Evolutionary conservation across 2,329 filamentous ascomycete species (phyloP), one percentile per base, ranked within the genome.

Genomic region (Pyricularia grisea): DNA sequence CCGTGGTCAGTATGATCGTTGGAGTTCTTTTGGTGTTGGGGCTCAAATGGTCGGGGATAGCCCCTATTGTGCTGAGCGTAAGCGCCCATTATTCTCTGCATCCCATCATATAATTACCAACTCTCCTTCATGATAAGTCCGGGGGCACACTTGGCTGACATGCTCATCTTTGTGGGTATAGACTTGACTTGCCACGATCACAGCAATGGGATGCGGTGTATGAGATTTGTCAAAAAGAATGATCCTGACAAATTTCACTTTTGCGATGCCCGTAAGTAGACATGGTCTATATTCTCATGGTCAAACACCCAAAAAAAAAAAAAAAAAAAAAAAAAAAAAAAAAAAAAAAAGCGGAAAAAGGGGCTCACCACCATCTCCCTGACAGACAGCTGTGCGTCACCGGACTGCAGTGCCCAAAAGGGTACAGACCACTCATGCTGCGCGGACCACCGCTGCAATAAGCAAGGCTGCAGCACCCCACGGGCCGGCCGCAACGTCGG

Each of bases 181-280:
- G 73, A 72, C 66, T 67, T 69, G 30, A 70, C 69, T 28, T 72
- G 70, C 36, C 68, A 69, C 14, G 65, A 68, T 3, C 65, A 61
- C 11, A n/a, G 71, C 69, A 61, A 50, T 10, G 67, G 60, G 7
- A 5, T 36, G 1, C 67, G 42, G 11, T 75, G 74, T 65, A 67
- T 31, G n/a, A 70, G 69, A 55, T 67, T 67, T 12, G 72, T 75
- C 17, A 74, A 72, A 69, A 70, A 72, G 12, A 70, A 70, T 0
- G 70, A 74, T 33, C 74, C 74, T n/a, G 67, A 67, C 17, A 70
- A 65, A 50, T 75, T 68, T 63, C 69, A 69, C 25, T 74, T 70
- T 27, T 75, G 74, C 67, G 68, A 67, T 12, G 71, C 72, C 12
- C 74, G 73, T 75, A 66, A 66, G 73, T 71, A 36, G 17, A 28